Percentiles rank a stretch among this genome's conserved stretches.
Evolutionary conservation across 1,139 yeast genomes (phyloP).

Genomic region (Magnusiomyces tetraspermus): DNA sequence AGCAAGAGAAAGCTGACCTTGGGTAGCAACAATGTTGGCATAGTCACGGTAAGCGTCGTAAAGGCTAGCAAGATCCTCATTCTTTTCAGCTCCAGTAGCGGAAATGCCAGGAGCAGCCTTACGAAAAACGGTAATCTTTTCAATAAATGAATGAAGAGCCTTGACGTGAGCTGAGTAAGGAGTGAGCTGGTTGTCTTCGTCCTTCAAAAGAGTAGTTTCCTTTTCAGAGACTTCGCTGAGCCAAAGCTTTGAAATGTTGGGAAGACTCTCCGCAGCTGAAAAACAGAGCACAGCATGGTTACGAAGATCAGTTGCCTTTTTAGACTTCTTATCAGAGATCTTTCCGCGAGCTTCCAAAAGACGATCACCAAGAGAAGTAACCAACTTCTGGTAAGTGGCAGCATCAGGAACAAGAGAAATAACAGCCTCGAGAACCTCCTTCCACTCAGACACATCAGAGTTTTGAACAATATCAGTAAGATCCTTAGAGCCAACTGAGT

Average conservation of each 20-base stretch:
- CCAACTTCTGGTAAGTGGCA: conserved; percentile 43
- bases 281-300: conserved; percentile 70
- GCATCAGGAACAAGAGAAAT: conserved; percentile 44
- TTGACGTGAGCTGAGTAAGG: conserved; percentile 80
- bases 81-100: conserved; percentile 23
- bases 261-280: conserved; percentile 72
- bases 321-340: conserved; percentile 18
- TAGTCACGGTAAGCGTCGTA: conserved; percentile 63
- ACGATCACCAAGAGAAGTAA: conserved; percentile 68
- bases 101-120: conserved; percentile 27
- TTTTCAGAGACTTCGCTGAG: conserved; percentile 55
- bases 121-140: conserved; percentile 70
- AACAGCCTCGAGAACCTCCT: conserved; percentile 63
- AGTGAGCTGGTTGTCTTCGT: conserved; percentile 38
- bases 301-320: conserved; percentile 37
- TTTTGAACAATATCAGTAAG: conserved; percentile 68
- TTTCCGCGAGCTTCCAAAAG: conserved; percentile 36
- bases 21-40: conserved; percentile 68
- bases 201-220: conserved; percentile 45
- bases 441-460: conserved; percentile 76
- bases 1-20: conserved; percentile 80
- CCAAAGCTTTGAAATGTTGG: conserved; percentile 78
- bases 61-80: conserved; percentile 38
- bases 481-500: conserved; percentile 50
- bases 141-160: conserved; percentile 72